A percentile compares a stretch with the other conserved stretches of the same genome.
These are phyloP conservation scores for Pontederia crassipes DNA, from an alignment of 176 grass and related monocot species.

Conservation along the genomic window DNA sequence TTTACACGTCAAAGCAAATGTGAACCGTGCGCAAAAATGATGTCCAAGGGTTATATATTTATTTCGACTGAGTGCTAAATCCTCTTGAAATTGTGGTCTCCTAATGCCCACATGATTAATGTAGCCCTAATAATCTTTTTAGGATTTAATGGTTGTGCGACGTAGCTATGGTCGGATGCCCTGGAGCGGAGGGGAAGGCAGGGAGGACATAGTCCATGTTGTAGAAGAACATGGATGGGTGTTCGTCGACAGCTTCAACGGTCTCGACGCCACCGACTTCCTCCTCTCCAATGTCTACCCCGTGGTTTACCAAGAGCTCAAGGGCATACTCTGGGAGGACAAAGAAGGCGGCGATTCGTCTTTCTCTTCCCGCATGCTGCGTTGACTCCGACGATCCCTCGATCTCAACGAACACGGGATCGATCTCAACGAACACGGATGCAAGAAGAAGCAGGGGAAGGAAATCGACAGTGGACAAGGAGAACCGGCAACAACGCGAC, in stretches of 20 bases:
- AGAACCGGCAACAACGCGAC: too few relatives aligned
- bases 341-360: constrained; percentile 3
- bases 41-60: too few relatives aligned
- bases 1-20: too few relatives aligned
- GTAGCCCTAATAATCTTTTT: too few relatives aligned
- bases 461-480: too few relatives aligned
- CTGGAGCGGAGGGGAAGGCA: constrained; percentile 56
- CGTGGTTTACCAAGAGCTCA: constrained; percentile 65
- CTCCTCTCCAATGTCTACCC: constrained; percentile 81
- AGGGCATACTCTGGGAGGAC: constrained; percentile 49
- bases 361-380: neutral
- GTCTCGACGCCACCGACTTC: constrained; percentile 95
- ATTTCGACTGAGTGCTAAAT: too few relatives aligned
- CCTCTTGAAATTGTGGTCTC: too few relatives aligned
- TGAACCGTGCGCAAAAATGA: too few relatives aligned
- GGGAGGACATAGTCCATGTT: constrained; percentile 83
- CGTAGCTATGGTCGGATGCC: neutral
- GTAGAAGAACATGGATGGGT: constrained; percentile 85
- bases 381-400: neutral
- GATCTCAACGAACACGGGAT: too few relatives aligned
- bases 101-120: too few relatives aligned
- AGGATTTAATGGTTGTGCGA: too few relatives aligned
- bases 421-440: neutral
- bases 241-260: constrained; percentile 96
- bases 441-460: neutral